phyloP scores from a whole-genome alignment of 768 basidiomycete genomes.

The Solioccasus polychromus region DNA sequence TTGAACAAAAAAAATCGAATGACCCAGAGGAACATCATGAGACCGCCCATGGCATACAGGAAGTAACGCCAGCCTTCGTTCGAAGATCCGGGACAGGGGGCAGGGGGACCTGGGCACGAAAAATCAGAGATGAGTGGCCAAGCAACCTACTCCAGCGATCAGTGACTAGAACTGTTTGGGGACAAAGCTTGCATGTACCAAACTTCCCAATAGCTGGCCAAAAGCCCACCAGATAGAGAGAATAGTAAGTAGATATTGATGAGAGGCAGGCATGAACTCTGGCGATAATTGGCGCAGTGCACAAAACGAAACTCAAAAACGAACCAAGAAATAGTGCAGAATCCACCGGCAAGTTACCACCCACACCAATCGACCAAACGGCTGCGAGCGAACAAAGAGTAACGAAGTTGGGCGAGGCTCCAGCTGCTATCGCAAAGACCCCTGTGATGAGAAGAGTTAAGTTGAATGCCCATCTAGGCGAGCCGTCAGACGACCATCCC shows the following conservation, averaged over 20 bases:
- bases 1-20: slow-evolving; percentile 66
- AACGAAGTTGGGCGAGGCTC: slow-evolving; percentile 52
- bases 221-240: slow-evolving; percentile 81
- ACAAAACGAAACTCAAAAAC: slow-evolving; percentile 11
- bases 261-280: slow-evolving; percentile 70
- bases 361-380: slow-evolving; percentile 65
- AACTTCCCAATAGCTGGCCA: slow-evolving; percentile 62
- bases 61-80: slow-evolving; percentile 80
- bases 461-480: slow-evolving; percentile 60
- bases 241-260: slow-evolving; percentile 74
- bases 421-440: slow-evolving; percentile 62
- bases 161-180: neutral
- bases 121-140: slow-evolving; percentile 73
- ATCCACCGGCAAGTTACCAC: slow-evolving; percentile 74
- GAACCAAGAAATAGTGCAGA: slow-evolving; percentile 71
- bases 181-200: slow-evolving; percentile 26
- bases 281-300: neutral
- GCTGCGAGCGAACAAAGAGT: slow-evolving; percentile 52
- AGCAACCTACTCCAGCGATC: slow-evolving; percentile 45
- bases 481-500: slow-evolving; percentile 6
- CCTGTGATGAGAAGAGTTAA: slow-evolving; percentile 67
- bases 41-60: slow-evolving; percentile 67
- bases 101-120: slow-evolving; percentile 52
- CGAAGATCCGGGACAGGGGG: slow-evolving; percentile 47
- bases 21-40: slow-evolving; percentile 61